Percentiles rank a stretch among this genome's conserved stretches.
Conservation (phyloP, 2,329 filamentous ascomycete species). For the Fusarium sp. region DNA sequence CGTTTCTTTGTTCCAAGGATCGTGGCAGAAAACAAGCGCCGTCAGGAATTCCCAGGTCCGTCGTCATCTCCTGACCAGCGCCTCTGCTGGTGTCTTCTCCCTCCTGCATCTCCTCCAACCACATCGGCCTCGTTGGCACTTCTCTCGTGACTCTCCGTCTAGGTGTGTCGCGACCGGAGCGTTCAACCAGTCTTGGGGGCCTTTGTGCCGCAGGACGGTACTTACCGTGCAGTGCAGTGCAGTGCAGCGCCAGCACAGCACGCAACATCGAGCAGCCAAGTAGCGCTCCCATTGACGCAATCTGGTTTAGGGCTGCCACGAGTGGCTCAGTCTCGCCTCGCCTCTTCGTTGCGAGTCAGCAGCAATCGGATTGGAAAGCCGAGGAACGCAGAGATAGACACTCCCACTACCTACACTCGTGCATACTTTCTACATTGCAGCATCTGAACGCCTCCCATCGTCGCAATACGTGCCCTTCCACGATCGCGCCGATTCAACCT, state of each 20-base stretch:
- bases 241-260: neutral
- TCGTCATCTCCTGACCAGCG: slow-evolving; percentile 40
- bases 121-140: slow-evolving; percentile 28
- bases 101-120: slow-evolving; percentile 35
- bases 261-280: slow-evolving; percentile 9
- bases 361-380: slow-evolving; percentile 34
- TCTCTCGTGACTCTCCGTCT: slow-evolving; percentile 27
- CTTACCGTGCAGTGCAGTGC: neutral
- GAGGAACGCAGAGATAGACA: slow-evolving; percentile 36
- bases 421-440: slow-evolving; percentile 10
- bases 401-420: slow-evolving; percentile 20
- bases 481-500: slow-evolving; percentile 23
- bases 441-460: neutral
- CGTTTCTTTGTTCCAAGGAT: slow-evolving; percentile 37
- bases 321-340: slow-evolving; percentile 24
- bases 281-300: slow-evolving; percentile 41
- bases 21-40: slow-evolving; percentile 35
- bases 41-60: slow-evolving; percentile 34
- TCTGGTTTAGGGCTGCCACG: slow-evolving; percentile 30
- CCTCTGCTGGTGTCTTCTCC: slow-evolving; percentile 11
- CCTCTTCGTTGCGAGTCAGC: slow-evolving; percentile 34
- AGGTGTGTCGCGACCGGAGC: slow-evolving; percentile 23
- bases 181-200: slow-evolving; percentile 27
- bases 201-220: slow-evolving; percentile 42
- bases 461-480: slow-evolving; percentile 2